Evolutionary conservation across 768 basidiomycete genomes (phyloP), one percentile per base, ranked within the genome.

Genomic region (Nidularia sp.): DNA sequence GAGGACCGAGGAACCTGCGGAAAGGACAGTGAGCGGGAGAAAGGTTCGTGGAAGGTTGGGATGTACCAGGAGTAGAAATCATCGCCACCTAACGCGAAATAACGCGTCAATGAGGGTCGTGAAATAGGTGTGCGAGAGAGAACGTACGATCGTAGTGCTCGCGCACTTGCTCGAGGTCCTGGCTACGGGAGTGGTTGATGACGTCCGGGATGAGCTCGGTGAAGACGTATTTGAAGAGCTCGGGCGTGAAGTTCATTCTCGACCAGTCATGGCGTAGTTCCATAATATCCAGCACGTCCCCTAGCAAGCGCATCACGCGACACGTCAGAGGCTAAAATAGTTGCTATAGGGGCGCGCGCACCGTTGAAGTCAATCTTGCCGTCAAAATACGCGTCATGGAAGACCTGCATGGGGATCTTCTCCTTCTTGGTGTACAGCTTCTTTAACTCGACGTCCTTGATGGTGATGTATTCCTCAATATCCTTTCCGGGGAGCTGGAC

Each of bases 241-340:
- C 89, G 10, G 79, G 75, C 1, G 95, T 98, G 68, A 99, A 91
- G 60, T 77, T 80, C 81, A 98, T 92, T 60, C 86, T 86, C 10
- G 92, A 85, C 90, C 93, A 99, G 73, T 98, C 96, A 60, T 97
- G 93, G 50, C 97, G 85, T 58, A 90, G 87, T 66, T 98, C 97
- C 76, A 98, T 75, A 47, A 91, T 83, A 34, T 98, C 94, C 56
- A 99, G 76, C 41, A 98, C 86, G 65, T 99, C 97, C 53, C 90
- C 94, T 96, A 58, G 15, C 34, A 55, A 13, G 15, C 25, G 47
- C 36, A n/a, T 39, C n/a, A 55, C 9, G 49, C 3, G 51, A 49
- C 39, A 53, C 41, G 57, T 45, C 43, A 31, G 45, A 49, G 43
- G 25, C 53, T 41, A 59, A 53, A 52, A 57, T 18, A n/a, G n/a